Evolutionary conservation across 768 basidiomycete species (phyloP).

Genomic region (Clitopilus passeckerianus): DNA sequence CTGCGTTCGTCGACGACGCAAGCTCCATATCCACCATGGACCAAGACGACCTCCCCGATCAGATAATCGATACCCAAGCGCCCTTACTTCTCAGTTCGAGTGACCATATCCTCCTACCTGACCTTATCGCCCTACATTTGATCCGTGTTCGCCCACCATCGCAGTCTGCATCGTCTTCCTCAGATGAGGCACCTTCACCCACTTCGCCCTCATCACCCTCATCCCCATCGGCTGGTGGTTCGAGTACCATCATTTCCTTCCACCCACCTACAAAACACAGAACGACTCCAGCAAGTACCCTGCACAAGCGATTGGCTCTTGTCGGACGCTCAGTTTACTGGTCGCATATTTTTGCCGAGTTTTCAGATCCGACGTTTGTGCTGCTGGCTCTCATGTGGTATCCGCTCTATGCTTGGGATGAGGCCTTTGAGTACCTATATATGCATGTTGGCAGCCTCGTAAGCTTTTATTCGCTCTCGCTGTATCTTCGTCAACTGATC

Average conservation of each 20-base stretch:
- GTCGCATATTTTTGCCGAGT: slow-evolving; percentile 33
- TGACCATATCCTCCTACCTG: slow-evolving; percentile 31
- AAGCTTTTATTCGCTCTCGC: slow-evolving; percentile 12
- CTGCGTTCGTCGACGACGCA: background rate
- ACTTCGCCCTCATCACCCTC: background rate
- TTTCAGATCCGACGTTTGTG: slow-evolving; percentile 50
- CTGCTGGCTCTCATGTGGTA: slow-evolving; percentile 53
- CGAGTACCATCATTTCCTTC: slow-evolving; percentile 39
- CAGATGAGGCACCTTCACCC: background rate
- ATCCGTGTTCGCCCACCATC: slow-evolving; percentile 23
- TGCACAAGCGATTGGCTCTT: slow-evolving; percentile 30
- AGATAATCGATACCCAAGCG: slow-evolving; percentile 47
- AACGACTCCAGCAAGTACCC: slow-evolving; percentile 26
- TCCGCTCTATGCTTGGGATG: slow-evolving; percentile 57
- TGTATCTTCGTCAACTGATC: background rate
- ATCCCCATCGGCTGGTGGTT: slow-evolving; percentile 8
- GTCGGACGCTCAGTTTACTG: slow-evolving; percentile 41
- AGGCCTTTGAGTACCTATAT: slow-evolving; percentile 48
- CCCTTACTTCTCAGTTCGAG: slow-evolving; percentile 37
- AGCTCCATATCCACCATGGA: background rate
- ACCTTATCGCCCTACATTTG: slow-evolving; percentile 53
- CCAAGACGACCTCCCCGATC: slow-evolving; percentile 12
- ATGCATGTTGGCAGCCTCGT: slow-evolving; percentile 44
- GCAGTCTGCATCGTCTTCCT: background rate
- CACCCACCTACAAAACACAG: slow-evolving; percentile 29